A percentile compares a stretch with the other conserved stretches of the same genome.
phyloP scores from a whole-genome alignment of 208 protist genomes.

The Perkinsela sp. region DNA sequence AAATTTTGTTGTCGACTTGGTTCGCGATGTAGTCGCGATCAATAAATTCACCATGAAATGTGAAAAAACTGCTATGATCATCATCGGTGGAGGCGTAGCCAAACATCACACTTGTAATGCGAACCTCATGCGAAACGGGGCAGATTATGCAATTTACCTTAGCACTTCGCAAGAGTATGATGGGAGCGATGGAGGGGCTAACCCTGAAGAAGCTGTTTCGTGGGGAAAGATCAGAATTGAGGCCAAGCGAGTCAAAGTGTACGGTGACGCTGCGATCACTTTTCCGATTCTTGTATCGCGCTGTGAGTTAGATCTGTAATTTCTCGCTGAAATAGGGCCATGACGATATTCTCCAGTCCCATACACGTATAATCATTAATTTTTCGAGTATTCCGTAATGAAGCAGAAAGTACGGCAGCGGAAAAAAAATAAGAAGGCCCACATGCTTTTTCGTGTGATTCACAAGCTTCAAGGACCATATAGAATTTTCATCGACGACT shows the following conservation, averaged over 20 bases:
- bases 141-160: constrained; percentile 85
- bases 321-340: no score
- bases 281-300: constrained; percentile 87
- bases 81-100: constrained; percentile 86
- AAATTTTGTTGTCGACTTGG: constrained; percentile 31
- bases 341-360: no score
- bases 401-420: neutral
- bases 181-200: constrained; percentile 85
- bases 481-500: neutral
- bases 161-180: constrained; percentile 94
- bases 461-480: neutral
- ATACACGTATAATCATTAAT: no score
- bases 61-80: constrained; percentile 82
- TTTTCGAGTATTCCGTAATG: constrained; percentile 79
- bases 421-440: neutral
- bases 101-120: constrained; percentile 98
- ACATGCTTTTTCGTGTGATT: neutral
- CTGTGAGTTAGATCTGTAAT: no score
- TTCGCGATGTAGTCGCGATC: constrained; percentile 78
- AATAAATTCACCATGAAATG: constrained; percentile 80
- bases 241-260: constrained; percentile 85
- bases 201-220: constrained; percentile 93
- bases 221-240: constrained; percentile 94
- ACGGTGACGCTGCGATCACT: constrained; percentile 79
- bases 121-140: constrained; percentile 97